Evolutionary conservation across 148 eudicot species (phyloP).

Genomic region (Nyssa sinensis): DNA sequence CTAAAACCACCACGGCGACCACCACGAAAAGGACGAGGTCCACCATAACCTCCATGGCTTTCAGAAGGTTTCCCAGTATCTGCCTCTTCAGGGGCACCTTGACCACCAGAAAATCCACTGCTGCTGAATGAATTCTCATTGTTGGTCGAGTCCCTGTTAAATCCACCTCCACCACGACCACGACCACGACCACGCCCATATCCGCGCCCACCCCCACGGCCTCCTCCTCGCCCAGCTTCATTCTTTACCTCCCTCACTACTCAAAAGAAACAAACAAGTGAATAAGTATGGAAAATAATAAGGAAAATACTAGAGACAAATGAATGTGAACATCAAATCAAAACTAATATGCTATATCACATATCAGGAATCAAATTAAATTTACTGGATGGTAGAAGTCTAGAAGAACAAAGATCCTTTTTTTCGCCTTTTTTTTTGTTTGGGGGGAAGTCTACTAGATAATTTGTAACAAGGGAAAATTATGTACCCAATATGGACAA

Average conservation of each 20-base stretch:
- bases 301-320: not conserved
- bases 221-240: conserved; percentile 62
- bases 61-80: conserved; percentile 49
- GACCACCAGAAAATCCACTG: conserved; percentile 40
- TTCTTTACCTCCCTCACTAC: conserved; percentile 66
- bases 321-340: not conserved
- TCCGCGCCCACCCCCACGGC: conserved; percentile 51
- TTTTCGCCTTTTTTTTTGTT: too few relatives aligned
- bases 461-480: not conserved
- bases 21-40: conserved; percentile 66
- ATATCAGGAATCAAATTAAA: not conserved
- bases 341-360: not conserved
- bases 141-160: conserved; percentile 45
- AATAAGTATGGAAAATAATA: not conserved
- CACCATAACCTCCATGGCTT: conserved; percentile 60
- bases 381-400: too few relatives aligned
- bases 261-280: not conserved
- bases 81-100: conserved; percentile 44
- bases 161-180: conserved; percentile 62
- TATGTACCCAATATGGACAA: not conserved
- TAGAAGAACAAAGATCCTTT: too few relatives aligned
- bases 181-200: conserved; percentile 46
- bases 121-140: conserved; percentile 50
- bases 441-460: not conserved
- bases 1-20: conserved; percentile 65